Conservation (phyloP, 2,329 filamentous ascomycete genomes). For the Grosmannia penicillata region DNA sequence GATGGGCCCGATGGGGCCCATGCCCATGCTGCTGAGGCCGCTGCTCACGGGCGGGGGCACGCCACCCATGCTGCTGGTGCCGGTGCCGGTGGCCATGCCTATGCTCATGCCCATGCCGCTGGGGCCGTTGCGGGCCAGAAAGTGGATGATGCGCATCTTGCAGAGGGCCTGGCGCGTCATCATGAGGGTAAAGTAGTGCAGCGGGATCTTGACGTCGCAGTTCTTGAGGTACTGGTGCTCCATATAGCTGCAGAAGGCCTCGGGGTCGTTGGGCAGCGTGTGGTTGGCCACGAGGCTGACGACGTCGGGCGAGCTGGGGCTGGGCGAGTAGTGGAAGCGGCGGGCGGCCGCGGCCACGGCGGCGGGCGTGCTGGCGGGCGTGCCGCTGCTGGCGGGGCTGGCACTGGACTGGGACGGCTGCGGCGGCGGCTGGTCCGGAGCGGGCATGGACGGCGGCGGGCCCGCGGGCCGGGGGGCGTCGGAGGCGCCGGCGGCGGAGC, state of each 20-base stretch:
- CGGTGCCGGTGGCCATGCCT: too few species aligned
- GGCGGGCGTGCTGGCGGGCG: constrained; percentile 10
- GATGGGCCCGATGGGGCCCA: not conserved
- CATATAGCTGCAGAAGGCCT: constrained; percentile 38
- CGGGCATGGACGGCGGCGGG: not conserved
- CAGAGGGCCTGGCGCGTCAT: constrained; percentile 41
- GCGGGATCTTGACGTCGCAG: constrained; percentile 42
- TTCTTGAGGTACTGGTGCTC: constrained; percentile 39
- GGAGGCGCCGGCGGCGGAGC: constrained; percentile 35
- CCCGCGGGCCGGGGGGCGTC: constrained; percentile 10
- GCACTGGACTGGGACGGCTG: too few species aligned
- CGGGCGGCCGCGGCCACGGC: constrained; percentile 13
- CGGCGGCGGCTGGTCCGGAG: too few species aligned
- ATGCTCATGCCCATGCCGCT: not conserved
- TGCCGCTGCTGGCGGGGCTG: constrained; percentile 7
- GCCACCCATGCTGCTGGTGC: not conserved
- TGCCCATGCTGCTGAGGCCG: not conserved
- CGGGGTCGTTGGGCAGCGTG: constrained; percentile 34
- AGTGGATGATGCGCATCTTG: constrained; percentile 40
- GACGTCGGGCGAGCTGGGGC: constrained; percentile 25
- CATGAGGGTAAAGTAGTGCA: constrained; percentile 43
- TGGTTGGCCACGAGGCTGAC: constrained; percentile 34
- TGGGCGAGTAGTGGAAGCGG: constrained; percentile 18
- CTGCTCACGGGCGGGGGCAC: too few species aligned
- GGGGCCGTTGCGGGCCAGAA: constrained; percentile 26